Evolutionary conservation across 2,329 filamentous ascomycete species (phyloP), one percentile per base, ranked within the genome.

Genomic region (Teratosphaeriaceae sp.): DNA sequence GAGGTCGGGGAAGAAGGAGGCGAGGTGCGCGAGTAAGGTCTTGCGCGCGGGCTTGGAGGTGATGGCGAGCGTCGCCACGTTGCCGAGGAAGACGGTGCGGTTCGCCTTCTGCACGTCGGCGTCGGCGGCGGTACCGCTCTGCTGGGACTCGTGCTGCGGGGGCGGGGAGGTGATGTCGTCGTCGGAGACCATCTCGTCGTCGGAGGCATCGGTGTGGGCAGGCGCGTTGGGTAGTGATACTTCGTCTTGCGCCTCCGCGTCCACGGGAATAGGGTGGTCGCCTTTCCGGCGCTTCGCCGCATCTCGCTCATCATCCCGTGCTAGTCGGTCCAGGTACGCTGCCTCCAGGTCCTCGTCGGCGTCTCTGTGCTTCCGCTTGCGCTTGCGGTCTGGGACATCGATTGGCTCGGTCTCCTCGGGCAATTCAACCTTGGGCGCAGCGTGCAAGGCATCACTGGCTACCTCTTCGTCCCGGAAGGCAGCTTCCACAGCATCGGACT

Each of bases 71-170:
- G 78, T 82, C 12, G 88, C 88, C 35, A 98, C 87, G 59, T 98
- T 98, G 58, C 85, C 85, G 11, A 98, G 72, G 67, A 97, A 98
- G 31, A 97, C 80, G 5, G 92, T 98, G 44, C 92, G 84, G 45
- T 79, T 78, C 7, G 90, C 85, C 69, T 94, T 95, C 45, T 94
- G 86, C 2, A 94, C 57, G 51, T 94, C 85, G 18, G 68, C 66
- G 40, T 64, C 61, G 40, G 65, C 66, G 30, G 60, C n/a, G n/a
- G n/a, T n/a, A n/a, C n/a, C n/a, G n/a, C n/a, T 59, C 12, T 56
- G 53, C 46, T 67, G 46, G 55, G 69, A 64, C 73, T 80, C 66
- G 69, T 75, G 62, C 67, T 69, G 61, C 3, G 70, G 71, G 8
- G 74, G 79, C 58, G 82, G 80, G 54, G 84, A 80, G 7, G 65